Percentiles rank a stretch among this genome's conserved stretches.
These are phyloP conservation scores for Penicillium argentinense DNA, from an alignment of 495 filamentous ascomycete genomes.

Conservation along the genomic window DNA sequence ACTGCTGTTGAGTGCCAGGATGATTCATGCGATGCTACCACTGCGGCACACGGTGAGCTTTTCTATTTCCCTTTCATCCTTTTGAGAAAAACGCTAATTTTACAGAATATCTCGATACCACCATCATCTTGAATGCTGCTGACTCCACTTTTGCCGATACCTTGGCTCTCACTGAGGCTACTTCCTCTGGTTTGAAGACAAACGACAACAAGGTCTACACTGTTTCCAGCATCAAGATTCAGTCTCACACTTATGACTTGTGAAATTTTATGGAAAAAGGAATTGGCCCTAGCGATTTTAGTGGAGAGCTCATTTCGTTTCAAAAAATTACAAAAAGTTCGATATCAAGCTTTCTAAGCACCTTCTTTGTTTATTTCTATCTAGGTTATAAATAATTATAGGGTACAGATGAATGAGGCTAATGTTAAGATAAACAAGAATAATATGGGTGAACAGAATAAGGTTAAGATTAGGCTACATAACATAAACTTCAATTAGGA, in stretches of 20 bases:
- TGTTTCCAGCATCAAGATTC: constrained; percentile 31
- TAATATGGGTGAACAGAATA: too few species aligned
- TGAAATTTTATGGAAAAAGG: too few species aligned
- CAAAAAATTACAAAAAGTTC: too few species aligned
- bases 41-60: constrained; percentile 29
- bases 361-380: too few species aligned
- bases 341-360: too few species aligned
- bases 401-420: too few species aligned
- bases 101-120: constrained; percentile 33
- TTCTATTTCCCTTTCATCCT: not conserved
- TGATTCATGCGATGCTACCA: constrained; percentile 27
- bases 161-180: constrained; percentile 26
- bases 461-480: too few species aligned
- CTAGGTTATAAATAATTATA: too few species aligned
- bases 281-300: too few species aligned
- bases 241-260: constrained; percentile 28
- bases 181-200: constrained; percentile 26
- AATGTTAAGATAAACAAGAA: too few species aligned
- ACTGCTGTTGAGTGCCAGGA: constrained; percentile 42
- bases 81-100: not conserved
- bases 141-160: constrained; percentile 23
- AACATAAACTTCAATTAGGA: too few species aligned
- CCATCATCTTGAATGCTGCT: constrained; percentile 27
- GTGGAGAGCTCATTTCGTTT: too few species aligned
- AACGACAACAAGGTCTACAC: constrained; percentile 29